Evolutionary conservation across 495 filamentous ascomycete genomes (phyloP), one percentile per base, ranked within the genome.

Genomic region (Xylaria bambusicola): DNA sequence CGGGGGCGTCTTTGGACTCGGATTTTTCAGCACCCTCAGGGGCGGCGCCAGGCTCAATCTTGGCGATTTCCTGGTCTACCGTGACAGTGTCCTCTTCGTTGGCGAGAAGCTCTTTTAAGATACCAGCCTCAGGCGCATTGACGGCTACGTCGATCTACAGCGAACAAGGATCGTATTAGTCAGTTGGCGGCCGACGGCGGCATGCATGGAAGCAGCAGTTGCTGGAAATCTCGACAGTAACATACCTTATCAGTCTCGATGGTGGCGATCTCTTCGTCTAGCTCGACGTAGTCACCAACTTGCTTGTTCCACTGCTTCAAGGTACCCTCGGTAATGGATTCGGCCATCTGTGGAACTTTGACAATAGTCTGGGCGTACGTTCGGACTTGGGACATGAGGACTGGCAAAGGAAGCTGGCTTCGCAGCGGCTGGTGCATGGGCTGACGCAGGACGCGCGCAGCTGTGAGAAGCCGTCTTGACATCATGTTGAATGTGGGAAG

Each of bases 181-280:
- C 9, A 49, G 55, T 23, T 12, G 20, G 24, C 6, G 15, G 42
- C n/a, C 21, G 24, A 13, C 40, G 26, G 13, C 10, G 17, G 38
- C 2, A 18, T 10, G 33, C 9, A n/a, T n/a, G n/a, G n/a, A n/a
- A n/a, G n/a, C n/a, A n/a, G n/a, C n/a, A n/a, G n/a, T n/a, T n/a
- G n/a, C n/a, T n/a, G n/a, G n/a, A n/a, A n/a, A n/a, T n/a, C n/a
- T n/a, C n/a, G n/a, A n/a, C n/a, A 62, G 67, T 48, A 61, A 9
- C 26, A n/a, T 80, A 92, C 93, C 89, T 99, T 99, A 82, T 99
- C 95, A n/a, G 94, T 99, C 76, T 99, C 94, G 70, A 99, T 99
- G 33, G 95, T 96, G 27, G 94, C 95, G 70, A 99, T 94, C 73
- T 98, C 95, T 75, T 99, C 95, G 68, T 98, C 95, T 68, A 88